phyloP scores from a whole-genome alignment of 2,329 filamentous ascomycete genomes.

The Aspergillus sp. region DNA sequence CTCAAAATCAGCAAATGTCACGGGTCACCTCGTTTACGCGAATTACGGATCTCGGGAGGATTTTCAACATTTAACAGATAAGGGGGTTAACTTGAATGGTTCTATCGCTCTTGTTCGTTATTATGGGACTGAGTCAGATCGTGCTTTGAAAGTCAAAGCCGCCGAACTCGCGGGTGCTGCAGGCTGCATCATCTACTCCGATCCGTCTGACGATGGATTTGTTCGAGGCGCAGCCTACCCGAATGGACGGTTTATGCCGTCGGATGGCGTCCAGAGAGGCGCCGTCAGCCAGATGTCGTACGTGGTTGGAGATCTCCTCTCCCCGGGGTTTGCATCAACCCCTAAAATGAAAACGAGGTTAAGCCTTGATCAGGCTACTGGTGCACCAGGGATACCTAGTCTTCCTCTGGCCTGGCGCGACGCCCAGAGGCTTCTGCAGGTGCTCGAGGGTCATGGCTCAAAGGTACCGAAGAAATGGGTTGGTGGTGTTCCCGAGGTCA shows the following conservation, averaged over 20 bases:
- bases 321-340: conserved; percentile 72
- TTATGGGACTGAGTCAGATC: conserved; percentile 70
- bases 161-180: conserved; percentile 82
- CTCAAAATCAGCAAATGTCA: conserved; percentile 82
- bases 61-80: conserved; percentile 70
- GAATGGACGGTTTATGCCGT: conserved; percentile 74
- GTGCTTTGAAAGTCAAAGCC: conserved; percentile 81
- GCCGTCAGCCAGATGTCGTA: conserved; percentile 77
- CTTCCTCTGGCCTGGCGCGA: conserved; percentile 88
- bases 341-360: conserved; percentile 59
- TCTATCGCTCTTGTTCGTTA: conserved; percentile 83
- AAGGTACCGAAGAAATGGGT: conserved; percentile 69
- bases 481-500: conserved; percentile 72
- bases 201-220: conserved; percentile 83
- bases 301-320: conserved; percentile 88
- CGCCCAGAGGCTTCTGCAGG: conserved; percentile 74
- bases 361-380: conserved; percentile 67
- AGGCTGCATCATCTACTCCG: conserved; percentile 89
- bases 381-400: conserved; percentile 80
- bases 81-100: conserved; percentile 71
- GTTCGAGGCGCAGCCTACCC: conserved; percentile 70
- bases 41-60: conserved; percentile 88
- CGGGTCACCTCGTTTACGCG: conserved; percentile 82
- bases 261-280: conserved; percentile 78
- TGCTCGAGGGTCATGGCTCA: conserved; percentile 72